Evolutionary conservation across 192 early-diverging fungal genomes (phyloP).

Genomic region (Backusella tuberculispora): DNA sequence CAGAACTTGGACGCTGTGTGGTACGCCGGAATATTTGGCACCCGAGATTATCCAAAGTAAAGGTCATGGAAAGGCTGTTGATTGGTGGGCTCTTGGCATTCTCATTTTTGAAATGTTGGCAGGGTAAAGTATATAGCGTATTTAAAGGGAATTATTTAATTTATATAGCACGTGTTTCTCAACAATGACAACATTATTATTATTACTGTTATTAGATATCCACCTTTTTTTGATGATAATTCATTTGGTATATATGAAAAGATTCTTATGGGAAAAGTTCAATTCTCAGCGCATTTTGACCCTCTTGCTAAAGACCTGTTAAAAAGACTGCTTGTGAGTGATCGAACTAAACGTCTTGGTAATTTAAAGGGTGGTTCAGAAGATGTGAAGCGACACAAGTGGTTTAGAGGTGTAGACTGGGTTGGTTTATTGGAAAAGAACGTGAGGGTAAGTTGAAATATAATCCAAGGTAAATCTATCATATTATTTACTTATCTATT

Average conservation of each 20-base stretch:
- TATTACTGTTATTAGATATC: conserved; percentile 55
- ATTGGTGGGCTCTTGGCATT: conserved; percentile 99
- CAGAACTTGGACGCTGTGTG: conserved; percentile 98
- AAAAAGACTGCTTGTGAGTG: conserved; percentile 87
- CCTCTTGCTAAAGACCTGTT: conserved; percentile 86
- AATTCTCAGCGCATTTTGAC: conserved; percentile 89
- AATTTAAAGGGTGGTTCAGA: conserved; percentile 89
- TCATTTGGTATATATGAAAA: conserved; percentile 99
- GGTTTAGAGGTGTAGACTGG: conserved; percentile 96
- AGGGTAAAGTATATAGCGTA: conserved; percentile 56
- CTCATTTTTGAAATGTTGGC: conserved; percentile 98
- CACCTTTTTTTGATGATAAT: conserved; percentile 98
- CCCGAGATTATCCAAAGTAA: conserved; percentile 97
- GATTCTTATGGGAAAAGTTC: conserved; percentile 88
- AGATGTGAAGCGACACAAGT: conserved; percentile 93
- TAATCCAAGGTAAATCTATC: not conserved
- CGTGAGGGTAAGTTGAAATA: conserved; percentile 50
- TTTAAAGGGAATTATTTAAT: not conserved
- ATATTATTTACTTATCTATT: not conserved
- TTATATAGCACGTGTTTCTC: not conserved
- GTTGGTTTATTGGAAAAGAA: conserved; percentile 75
- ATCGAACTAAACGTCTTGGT: conserved; percentile 91
- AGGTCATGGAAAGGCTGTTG: conserved; percentile 96
- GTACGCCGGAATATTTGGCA: conserved; percentile 97
- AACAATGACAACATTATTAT: not conserved